phyloP scores from a whole-genome alignment of 2,329 filamentous ascomycete species.

The Pseudopyrenochaeta lycopersici region DNA sequence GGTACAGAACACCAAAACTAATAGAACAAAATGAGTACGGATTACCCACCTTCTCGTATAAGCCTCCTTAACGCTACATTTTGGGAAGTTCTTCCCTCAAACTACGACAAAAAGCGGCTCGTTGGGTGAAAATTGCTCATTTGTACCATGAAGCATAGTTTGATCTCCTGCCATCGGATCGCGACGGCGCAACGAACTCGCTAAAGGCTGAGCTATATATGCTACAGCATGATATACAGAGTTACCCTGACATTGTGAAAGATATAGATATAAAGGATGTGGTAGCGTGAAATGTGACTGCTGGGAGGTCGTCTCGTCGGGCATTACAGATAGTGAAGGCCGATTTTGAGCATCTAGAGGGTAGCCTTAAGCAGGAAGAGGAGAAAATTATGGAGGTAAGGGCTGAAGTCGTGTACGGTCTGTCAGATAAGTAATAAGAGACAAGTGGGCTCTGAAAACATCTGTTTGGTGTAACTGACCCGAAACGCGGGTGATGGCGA shows the following conservation, averaged over 20 bases:
- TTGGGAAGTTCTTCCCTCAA: conserved; percentile 16
- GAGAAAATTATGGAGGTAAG: conserved; percentile 10
- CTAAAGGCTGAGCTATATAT: conserved; percentile 23
- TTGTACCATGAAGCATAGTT: conserved; percentile 11
- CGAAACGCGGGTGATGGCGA: too few species aligned
- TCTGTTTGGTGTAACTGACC: too few species aligned
- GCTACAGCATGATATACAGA: conserved; percentile 14
- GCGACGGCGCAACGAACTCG: conserved; percentile 11
- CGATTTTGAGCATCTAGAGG: conserved; percentile 20
- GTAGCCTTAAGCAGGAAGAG: conserved; percentile 10
- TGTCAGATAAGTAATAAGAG: conserved; percentile 1
- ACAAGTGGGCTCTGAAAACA: not conserved
- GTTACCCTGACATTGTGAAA: conserved; percentile 11
- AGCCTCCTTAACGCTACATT: conserved; percentile 11
- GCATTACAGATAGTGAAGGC: conserved; percentile 22
- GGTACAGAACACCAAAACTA: not conserved
- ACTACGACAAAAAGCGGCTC: conserved; percentile 12
- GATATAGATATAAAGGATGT: conserved; percentile 18
- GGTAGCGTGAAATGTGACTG: conserved; percentile 18
- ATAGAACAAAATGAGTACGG: not conserved
- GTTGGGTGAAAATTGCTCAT: conserved; percentile 6
- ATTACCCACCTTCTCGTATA: not conserved
- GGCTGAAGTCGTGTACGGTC: conserved; percentile 16
- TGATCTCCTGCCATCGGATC: conserved; percentile 10
- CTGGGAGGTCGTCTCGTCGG: conserved; percentile 8